Base-by-base conservation (phyloP, 2,329 filamentous ascomycete genomes). In the Penicillium vulpinum region DNA sequence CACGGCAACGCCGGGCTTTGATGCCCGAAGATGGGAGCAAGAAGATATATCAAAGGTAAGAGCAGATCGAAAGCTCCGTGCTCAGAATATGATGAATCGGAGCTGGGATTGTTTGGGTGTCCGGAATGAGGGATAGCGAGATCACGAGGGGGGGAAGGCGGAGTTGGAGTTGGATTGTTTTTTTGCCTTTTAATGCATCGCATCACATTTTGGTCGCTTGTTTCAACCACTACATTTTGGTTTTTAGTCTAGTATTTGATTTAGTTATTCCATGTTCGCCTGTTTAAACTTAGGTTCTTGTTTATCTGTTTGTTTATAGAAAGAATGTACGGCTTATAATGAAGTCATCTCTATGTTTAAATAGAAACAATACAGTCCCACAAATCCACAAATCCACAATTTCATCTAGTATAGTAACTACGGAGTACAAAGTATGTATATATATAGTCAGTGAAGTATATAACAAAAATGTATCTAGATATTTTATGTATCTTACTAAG, bases 1-100 rank as follows among this genome's bases (percentile, higher is more conserved):
- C 60, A 61, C 61, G 55, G 66, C 64, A 63, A 59, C 62, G 63
- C 62, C 64, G 65, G 65, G 64, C 69, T 67, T 72, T 59, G 62
- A 69, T 61, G 60, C 61, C 61, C 62, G 28, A 51, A 47, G 51
- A 44, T 48, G 36, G 45, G 57, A 45, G 39, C 56, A 48, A 52
- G 53, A 55, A 44, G 48, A 26, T 35, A 47, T 56, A 44, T 38
- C 18, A 28, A 41, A 44, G 16, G 41, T 35, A 46, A 57, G 18
- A 47, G 44, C 28, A 39, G 43, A 52, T 47, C 41, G 31, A 48
- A 29, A 50, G 40, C 48, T 52, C 40, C 15, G 38, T 36, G 36
- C 15, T 31, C 22, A 45, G 33, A 38, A 57, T 53, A 46, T 47
- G 58, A 58, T 44, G 59, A 54, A 58, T 57, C 59, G 62, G 31